These are phyloP conservation scores for Pestalotiopsis sp. DNA, from an alignment of 2,329 filamentous ascomycete genomes.

Conservation along the genomic window DNA sequence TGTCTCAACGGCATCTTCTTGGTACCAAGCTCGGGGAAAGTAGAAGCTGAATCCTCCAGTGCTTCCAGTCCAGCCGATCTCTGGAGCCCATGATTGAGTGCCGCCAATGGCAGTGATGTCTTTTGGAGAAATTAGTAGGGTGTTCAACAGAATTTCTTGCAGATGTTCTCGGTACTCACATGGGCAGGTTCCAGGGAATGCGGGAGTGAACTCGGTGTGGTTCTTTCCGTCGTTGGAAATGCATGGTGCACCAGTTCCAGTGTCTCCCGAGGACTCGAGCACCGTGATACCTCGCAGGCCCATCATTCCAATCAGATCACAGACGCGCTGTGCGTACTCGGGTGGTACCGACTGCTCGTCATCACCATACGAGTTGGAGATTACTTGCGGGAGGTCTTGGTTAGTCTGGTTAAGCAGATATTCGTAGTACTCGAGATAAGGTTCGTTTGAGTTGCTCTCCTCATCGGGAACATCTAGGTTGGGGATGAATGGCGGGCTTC, in stretches of 20 bases:
- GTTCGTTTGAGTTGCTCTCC: slow-evolving; percentile 51
- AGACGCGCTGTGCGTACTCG: slow-evolving; percentile 28
- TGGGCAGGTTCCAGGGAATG: slow-evolving; percentile 36
- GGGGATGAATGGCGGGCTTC: slow-evolving; percentile 33
- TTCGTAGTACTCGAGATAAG: slow-evolving; percentile 57
- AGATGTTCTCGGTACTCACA: slow-evolving; percentile 14
- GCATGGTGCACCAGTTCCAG: slow-evolving; percentile 39
- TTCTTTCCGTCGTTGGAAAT: slow-evolving; percentile 56
- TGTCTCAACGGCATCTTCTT: slow-evolving; percentile 40
- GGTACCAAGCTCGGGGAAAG: slow-evolving; percentile 49
- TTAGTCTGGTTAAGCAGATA: slow-evolving; percentile 47
- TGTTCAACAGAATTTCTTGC: background rate
- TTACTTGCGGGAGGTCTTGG: slow-evolving; percentile 50
- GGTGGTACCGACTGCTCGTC: slow-evolving; percentile 32
- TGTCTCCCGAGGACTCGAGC: slow-evolving; percentile 13
- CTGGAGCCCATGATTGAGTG: slow-evolving; percentile 19
- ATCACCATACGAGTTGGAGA: slow-evolving; percentile 50
- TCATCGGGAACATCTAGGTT: slow-evolving; percentile 22
- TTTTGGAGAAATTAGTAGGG: background rate
- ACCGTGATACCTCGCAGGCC: slow-evolving; percentile 9
- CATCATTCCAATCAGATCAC: slow-evolving; percentile 26
- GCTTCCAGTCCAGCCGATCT: slow-evolving; percentile 22
- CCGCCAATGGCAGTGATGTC: slow-evolving; percentile 30
- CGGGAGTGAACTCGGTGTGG: slow-evolving; percentile 34
- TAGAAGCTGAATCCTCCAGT: slow-evolving; percentile 54